Base-by-base conservation (phyloP, 2,329 filamentous ascomycete species). In the Sclerotiophoma versabilis region DNA sequence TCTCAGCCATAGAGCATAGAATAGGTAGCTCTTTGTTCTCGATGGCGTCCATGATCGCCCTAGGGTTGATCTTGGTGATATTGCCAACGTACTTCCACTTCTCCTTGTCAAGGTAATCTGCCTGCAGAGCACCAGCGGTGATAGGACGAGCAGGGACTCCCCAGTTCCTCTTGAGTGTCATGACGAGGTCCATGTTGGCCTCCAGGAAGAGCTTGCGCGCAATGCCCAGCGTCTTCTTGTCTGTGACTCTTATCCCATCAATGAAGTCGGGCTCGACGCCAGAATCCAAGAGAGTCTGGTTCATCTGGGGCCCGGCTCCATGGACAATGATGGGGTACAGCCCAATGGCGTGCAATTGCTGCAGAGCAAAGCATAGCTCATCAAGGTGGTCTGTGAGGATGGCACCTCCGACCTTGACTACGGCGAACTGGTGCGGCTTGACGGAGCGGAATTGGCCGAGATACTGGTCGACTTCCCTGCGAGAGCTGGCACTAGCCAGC, bases 391-490 rank as follows among this genome's bases (percentile, higher is more conserved):
- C 93, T 57, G 92, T 96, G 69, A 99, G 84, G 70, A 98, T 97
- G 60, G 93, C 95, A 59, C 93, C 95, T 58, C 93, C 95, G 50
- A 98, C 93, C 82, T 99, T 99, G 78, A 99, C 96, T 42, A 99
- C 93, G 64, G 93, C 93, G 76, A 98, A 99, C 73, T 96, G 92
- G 80, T 98, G 93, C 29, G 92, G 96, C 37, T 92, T 95, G 58
- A 97, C 93, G 27, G 93, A 96, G 65, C 90, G 95, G 83, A 99
- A 99, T 75, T 98, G 92, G 64, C 93, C 95, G 55, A 98, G 87
- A 77, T 98, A 98, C 78, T 98, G 93, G 81, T 97, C 91, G 60
- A 96, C 92, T 80, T 99, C 93, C 58, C 93, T 84, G 84, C 96
- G 96, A 60, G 92, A 96, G 59, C 92, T 93, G 75, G 98, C 96